Base-by-base conservation (phyloP, 257 asterid species). In the Voacanga thouarsii region DNA sequence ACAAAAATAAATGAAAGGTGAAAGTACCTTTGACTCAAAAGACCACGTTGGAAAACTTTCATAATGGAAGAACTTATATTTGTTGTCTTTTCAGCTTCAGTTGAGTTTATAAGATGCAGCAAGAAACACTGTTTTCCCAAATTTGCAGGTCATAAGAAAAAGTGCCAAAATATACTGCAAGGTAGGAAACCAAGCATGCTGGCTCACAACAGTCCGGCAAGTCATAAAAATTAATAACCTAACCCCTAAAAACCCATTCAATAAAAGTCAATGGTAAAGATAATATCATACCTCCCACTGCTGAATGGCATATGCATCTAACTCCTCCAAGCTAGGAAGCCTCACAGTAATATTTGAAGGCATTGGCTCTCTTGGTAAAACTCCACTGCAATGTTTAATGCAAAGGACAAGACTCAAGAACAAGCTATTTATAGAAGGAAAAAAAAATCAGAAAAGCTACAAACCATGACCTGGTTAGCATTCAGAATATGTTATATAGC, bases 31-130 rank as follows among this genome's bases (percentile, higher is more conserved):
- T 93, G 98, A 86, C 82, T 90, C 89, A 96, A 88, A 75, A 96
- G 97, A 70, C 97, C 97, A 23, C 96, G 97, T 86, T 96, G 98
- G 88, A 96, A 96, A 77, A 96, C 82, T 87, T 89, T 96, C 97
- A 96, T 92, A 94, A 96, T 93, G 77, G 97, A 91, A 82, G 98
- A 85, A 84, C 96, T 93, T 63, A 96, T 88, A 88, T 89, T 90
- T 86, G 94, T 89, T 61, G 91, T 80, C 85, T 85, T 96, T 79
- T 92, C 98, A 69, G 88, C 97, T 85, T 93, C 98, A 57, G 87
- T 53, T 14, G 99, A 93, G 85, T 85, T 93, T 85, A 96, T 96
- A 71, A 96, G 98, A 85, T 96, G 92, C 93, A 96, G 96, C 93
- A 96, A 86, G 86, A 96, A 96, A 72, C 80, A 82, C 98, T 95